Base-by-base conservation (phyloP, 2,329 filamentous ascomycete species). In the Claviceps sp. region DNA sequence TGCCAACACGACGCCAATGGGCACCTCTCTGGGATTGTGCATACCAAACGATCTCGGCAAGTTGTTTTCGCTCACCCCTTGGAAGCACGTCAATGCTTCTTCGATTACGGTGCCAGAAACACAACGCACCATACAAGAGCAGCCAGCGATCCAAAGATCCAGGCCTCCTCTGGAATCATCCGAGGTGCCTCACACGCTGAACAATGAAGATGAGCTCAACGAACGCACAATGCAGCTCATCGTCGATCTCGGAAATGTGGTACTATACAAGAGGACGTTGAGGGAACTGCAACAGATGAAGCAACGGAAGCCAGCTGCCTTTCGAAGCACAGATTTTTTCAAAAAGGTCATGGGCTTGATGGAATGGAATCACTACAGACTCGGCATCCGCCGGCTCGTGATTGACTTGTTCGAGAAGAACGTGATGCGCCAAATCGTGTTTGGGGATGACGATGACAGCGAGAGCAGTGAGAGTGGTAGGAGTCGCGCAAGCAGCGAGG, bases 331-430 rank as follows among this genome's bases (percentile, higher is more conserved):
- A 5, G 74, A 76, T 5, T 78, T 98, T 43, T 97, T 97, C 71
- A 83, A 84, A 58, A 87, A 89, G 62, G 83, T 93, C 47, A 83
- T 98, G 73, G 79, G 81, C 8, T 75, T 97, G 48, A 76, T 98
- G 54, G 89, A 96, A 66, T 83, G 81, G 58, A 91, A 95, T 61
- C 89, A 94, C 64, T 97, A 93, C 68, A 81, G 89, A 22, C 76
- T 98, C 2, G 85, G 84, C 1, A 86, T 94, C 30, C 85, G 91
- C 56, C 84, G 91, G 46, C 90, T 95, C 69, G 86, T 95, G 39
- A 83, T 97, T 54, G 93, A 97, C 64, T 71, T 98, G 22, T 98
- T 98, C 61, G 91, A 97, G 62, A 93, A 91, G 68, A 84, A 80
- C 54, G 87, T 97, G 44, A 76, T 97, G 68, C 77, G 89, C 56